Conservation (phyloP, 345 rosid genomes). For the Sonneratia caseolaris region DNA sequence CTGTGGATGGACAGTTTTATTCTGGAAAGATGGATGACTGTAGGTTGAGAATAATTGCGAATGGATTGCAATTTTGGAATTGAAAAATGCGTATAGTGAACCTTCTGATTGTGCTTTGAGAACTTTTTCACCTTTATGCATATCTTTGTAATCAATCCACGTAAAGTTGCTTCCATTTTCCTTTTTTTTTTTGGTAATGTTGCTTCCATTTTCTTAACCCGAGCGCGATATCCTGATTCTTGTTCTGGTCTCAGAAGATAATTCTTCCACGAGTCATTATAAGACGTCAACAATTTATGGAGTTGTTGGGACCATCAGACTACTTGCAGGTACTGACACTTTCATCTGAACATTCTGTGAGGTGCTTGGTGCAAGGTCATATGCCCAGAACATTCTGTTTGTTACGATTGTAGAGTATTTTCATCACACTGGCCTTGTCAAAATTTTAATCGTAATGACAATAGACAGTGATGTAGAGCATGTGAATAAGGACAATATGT, state of each 20-base stretch:
- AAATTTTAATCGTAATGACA: too few relatives aligned
- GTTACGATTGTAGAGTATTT: too few relatives aligned
- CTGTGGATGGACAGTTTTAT: neutral
- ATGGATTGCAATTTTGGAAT: neutral
- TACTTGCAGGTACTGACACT: slow-evolving; percentile 54
- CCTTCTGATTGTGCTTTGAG: neutral
- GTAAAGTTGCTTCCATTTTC: too few relatives aligned
- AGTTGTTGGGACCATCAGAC: slow-evolving; percentile 75
- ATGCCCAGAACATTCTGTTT: neutral
- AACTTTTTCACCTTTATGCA: too few relatives aligned
- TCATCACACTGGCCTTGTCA: too few relatives aligned
- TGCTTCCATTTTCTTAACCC: too few relatives aligned
- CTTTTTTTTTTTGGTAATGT: too few relatives aligned
- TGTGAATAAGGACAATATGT: neutral
- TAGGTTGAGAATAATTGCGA: neutral
- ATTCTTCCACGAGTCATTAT: slow-evolving; percentile 28
- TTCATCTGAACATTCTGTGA: neutral
- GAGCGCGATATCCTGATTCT: neutral
- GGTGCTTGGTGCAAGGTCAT: neutral
- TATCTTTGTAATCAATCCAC: too few relatives aligned
- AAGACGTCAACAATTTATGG: slow-evolving; percentile 58
- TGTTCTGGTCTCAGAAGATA: slow-evolving; percentile 28
- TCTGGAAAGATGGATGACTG: neutral
- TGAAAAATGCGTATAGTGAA: neutral
- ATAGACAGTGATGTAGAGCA: too few relatives aligned